Conservation (phyloP, 805 yeast species). For the Spencermartinsiella europaea region DNA sequence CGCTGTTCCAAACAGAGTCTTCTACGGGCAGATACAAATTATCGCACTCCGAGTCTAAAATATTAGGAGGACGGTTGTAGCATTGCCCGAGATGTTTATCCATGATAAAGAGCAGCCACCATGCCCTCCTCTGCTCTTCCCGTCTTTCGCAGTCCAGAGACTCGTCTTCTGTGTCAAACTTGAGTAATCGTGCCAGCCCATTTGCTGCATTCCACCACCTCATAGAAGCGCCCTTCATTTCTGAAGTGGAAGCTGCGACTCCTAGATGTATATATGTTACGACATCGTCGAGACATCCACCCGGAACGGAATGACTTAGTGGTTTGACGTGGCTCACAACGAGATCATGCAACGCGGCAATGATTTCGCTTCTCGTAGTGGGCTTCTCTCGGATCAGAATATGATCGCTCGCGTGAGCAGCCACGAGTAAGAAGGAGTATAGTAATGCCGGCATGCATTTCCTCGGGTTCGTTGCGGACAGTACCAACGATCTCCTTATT, state of each 20-base stretch:
- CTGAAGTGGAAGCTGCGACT: conserved; percentile 27
- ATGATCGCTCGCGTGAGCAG: conserved; percentile 29
- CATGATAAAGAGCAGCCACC: conserved; percentile 39
- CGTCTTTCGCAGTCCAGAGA: conserved; percentile 24
- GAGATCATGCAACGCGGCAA: conserved; percentile 19
- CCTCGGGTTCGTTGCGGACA: conserved; percentile 19
- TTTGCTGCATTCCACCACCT: conserved; percentile 17
- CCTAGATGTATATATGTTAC: conserved; percentile 29
- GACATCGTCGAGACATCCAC: conserved; percentile 26
- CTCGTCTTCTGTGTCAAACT: conserved; percentile 23
- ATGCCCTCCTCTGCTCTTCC: conserved; percentile 37
- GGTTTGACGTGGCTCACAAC: conserved; percentile 22
- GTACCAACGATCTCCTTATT: conserved; percentile 21
- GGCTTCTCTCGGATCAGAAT: conserved; percentile 26
- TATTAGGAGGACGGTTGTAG: conserved; percentile 31
- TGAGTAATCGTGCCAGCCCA: background rate
- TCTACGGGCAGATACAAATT: conserved; percentile 32
- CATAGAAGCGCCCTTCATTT: conserved; percentile 27
- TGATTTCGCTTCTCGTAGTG: conserved; percentile 24
- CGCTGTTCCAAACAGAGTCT: conserved; percentile 30
- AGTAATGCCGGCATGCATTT: conserved; percentile 22
- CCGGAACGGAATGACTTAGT: conserved; percentile 17
- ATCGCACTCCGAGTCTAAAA: conserved; percentile 32
- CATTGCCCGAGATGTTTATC: conserved; percentile 37
- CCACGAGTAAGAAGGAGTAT: conserved; percentile 24